Percentiles rank a stretch among this genome's conserved stretches.
phyloP scores from a whole-genome alignment of 352 stramenopile species.

The Lagenidium giganteum region DNA sequence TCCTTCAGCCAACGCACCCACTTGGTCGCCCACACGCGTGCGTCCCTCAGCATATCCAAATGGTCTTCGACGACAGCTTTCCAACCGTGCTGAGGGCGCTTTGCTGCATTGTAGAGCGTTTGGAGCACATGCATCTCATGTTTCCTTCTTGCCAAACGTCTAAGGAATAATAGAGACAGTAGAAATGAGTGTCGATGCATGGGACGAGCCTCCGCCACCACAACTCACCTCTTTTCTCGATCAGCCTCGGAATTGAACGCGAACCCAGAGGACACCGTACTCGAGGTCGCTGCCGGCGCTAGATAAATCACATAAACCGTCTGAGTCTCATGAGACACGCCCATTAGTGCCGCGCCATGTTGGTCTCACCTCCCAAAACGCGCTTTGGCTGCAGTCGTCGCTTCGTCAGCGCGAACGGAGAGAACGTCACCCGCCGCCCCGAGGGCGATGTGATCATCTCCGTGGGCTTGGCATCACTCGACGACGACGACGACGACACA shows the following conservation, averaged over 20 bases:
- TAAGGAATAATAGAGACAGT: neutral
- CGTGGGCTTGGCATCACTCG: slow-evolving; percentile 14
- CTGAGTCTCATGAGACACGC: neutral
- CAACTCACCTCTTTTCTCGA: neutral
- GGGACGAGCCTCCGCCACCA: neutral
- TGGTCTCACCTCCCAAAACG: slow-evolving; percentile 2
- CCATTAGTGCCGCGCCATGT: neutral
- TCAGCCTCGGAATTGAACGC: slow-evolving; percentile 9
- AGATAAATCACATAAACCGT: neutral
- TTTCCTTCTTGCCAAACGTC: slow-evolving; percentile 7
- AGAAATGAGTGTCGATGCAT: neutral
- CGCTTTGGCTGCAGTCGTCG: slow-evolving; percentile 7
- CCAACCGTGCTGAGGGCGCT: slow-evolving; percentile 12
- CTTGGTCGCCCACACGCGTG: slow-evolving; percentile 3
- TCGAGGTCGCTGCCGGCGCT: no score
- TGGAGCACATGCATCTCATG: slow-evolving; percentile 15
- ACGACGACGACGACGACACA: slow-evolving; percentile 13
- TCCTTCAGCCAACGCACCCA: slow-evolving; percentile 16
- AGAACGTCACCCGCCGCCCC: slow-evolving; percentile 65
- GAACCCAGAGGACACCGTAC: slow-evolving; percentile 12
- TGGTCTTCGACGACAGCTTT: slow-evolving; percentile 16
- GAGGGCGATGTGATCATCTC: slow-evolving; percentile 26
- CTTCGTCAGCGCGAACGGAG: slow-evolving; percentile 57
- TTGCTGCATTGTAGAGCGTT: slow-evolving; percentile 11
- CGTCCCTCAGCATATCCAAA: slow-evolving; percentile 5